A percentile compares a stretch with the other conserved stretches of the same genome.
These are phyloP conservation scores for Acacia concinna DNA, from an alignment of 331 rosid genomes.

Conservation along the genomic window DNA sequence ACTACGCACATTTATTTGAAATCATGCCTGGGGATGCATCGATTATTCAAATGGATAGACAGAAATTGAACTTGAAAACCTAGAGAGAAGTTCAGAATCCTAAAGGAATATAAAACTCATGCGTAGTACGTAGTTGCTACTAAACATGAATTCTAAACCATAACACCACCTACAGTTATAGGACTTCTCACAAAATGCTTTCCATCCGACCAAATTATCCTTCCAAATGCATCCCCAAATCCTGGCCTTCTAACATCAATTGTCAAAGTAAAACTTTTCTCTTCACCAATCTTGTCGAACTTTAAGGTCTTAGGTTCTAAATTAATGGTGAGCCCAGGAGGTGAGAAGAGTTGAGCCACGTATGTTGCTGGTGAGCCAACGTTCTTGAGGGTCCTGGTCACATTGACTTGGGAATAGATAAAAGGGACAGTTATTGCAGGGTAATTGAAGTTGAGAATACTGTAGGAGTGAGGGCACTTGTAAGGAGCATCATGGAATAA, in stretches of 20 bases:
- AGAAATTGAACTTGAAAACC: not conserved
- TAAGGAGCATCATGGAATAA: not conserved
- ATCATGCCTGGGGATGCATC: no score
- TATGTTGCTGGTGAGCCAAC: not conserved
- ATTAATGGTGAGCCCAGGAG: not conserved
- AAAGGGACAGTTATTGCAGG: not conserved
- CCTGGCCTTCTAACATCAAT: not conserved
- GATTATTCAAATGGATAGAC: no score
- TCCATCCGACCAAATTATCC: not conserved
- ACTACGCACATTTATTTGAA: no score
- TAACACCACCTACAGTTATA: not conserved
- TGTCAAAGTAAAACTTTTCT: not conserved
- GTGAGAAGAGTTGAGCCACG: not conserved
- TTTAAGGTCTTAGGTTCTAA: not conserved
- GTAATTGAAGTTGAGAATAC: not conserved
- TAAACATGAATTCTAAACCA: not conserved
- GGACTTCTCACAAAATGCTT: conserved; percentile 6
- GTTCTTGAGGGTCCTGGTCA: not conserved
- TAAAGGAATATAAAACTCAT: not conserved
- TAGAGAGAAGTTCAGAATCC: not conserved
- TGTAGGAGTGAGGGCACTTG: not conserved
- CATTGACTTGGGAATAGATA: not conserved
- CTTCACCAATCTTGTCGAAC: not conserved
- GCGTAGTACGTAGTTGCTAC: not conserved
- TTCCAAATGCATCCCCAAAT: not conserved